Base-by-base conservation (phyloP, 169 alveolate genomes). In the Plasmodium falciparum region DNA sequence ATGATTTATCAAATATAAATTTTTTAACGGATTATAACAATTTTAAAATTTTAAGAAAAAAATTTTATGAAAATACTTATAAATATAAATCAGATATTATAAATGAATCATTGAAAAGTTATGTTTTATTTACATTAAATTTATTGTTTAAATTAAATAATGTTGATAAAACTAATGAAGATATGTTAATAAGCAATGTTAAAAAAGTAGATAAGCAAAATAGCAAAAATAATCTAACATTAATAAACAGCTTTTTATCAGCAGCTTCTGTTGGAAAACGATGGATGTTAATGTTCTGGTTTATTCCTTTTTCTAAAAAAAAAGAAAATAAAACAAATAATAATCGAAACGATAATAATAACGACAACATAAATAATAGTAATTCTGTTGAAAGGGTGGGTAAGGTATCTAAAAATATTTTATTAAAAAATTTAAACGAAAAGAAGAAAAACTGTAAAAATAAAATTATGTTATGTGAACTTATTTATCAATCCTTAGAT, bases 1-100 rank as follows among this genome's bases (percentile, higher is more conserved):
- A 80, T 69, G 90, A 80, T 80, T 47, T 80, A n/a, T 56, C 73
- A 6, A 80, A 80, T 80, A 62, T 80, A 33, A 71, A 69, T 56
- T 80, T 80, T 80, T 11, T 80, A 49, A 80, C 45, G 0, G 15
- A 24, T 17, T 43, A 69, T 11, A 29, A 43, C 58, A 66, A 58
- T 20, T 61, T 80, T 9, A 69, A 80, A 24, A 33, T 80, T 69
- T 58, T 80, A 2, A 72, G 47, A 50, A 56, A 69, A 39, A 69
- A 15, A 39, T 54, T 63, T 17, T 29, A 80, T 54, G 69, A 80
- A n/a, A 12, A 62, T 69, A 49, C 56, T 11, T 12, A 17, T 49
- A 80, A 47, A 67, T 17, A n/a, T 24, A 69, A 70, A 22, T 54
- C 43, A 12, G 67, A 67, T 11, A 8, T 67, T 15, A 52, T 80